Evolutionary conservation across 441 rosid species (phyloP).

Genomic region (Erodium texanum): DNA sequence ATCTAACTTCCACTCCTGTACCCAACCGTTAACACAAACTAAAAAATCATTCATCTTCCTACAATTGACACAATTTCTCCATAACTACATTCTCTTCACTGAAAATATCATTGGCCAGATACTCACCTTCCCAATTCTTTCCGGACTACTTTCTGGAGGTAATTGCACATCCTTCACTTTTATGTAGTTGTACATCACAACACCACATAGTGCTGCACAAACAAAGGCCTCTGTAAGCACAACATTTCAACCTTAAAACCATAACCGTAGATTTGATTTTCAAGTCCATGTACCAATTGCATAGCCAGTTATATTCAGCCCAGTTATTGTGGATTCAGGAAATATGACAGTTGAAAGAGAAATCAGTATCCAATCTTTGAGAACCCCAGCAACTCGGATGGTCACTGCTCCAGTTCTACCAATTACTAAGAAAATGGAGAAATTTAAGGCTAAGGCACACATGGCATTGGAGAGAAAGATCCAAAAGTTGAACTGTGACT

Average conservation of each 20-base stretch:
- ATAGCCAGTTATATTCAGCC: constrained; percentile 86
- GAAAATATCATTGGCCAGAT: constrained; percentile 8
- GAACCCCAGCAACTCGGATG: constrained; percentile 94
- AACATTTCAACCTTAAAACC: no score
- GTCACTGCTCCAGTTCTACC: constrained; percentile 99
- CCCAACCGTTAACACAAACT: not conserved
- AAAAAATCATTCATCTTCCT: no score
- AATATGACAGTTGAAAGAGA: constrained; percentile 98
- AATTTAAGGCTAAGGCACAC: constrained; percentile 89
- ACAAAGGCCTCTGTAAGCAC: no score
- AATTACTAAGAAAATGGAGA: constrained; percentile 91
- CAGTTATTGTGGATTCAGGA: constrained; percentile 90
- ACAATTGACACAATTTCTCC: no score
- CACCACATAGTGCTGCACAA: constrained; percentile 89
- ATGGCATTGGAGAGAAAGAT: constrained; percentile 95
- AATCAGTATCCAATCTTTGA: constrained; percentile 98
- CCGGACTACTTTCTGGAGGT: constrained; percentile 52
- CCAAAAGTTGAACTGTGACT: constrained; percentile 97
- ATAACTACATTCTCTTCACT: no score
- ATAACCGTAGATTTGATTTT: no score
- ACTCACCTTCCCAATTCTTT: constrained; percentile 65
- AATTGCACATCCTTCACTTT: constrained; percentile 80
- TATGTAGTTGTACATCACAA: constrained; percentile 91
- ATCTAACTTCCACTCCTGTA: constrained; percentile 88
- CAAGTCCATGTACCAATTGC: constrained; percentile 79